Base-by-base conservation (phyloP, 768 basidiomycete genomes). In the Podaxis sp. region DNA sequence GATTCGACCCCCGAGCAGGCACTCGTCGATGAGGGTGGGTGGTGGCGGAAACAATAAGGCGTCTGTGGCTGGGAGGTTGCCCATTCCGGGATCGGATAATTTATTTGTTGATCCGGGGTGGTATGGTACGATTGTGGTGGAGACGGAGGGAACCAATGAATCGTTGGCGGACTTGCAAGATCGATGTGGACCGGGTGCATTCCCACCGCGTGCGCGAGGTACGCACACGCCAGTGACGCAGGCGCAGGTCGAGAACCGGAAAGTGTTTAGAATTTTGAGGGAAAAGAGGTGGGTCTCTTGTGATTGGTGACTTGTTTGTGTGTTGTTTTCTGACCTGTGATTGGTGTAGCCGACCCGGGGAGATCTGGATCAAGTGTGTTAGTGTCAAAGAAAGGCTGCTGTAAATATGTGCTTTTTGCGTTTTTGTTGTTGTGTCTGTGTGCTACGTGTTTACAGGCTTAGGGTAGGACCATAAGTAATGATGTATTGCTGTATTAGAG, bases 61-160 rank as follows among this genome's bases (percentile, higher is more conserved):
- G 52, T 16, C 57, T 9, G 50, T 40, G 37, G 63, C 71, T 52
- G 40, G 67, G 5, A 77, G 78, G 9, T 75, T 83, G 11, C 83
- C 83, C 0, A 84, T 88, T 9, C 87, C 87, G 0, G 80, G 81
- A 4, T 73, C 80, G 0, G 75, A 80, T 2, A 78, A 77, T 16
- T 77, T 86, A 57, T 80, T 79, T 44, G 83, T 93, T 13, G 91
- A 94, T 69, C 74, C 86, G 3, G 87, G 88, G 44, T 95, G 92
- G 92, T 89, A 87, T 66, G 93, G 93, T 2, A 88, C 82, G 0
- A 81, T 95, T 48, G 82, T 94, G 27, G 82, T 95, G 25, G 92
- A 95, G 76, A 86, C 90, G 10, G 91, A 93, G 69, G 91, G 91
- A 40, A 94, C 93, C 46, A 89, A 93, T 69, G 93, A 95, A 67